phyloP scores from a whole-genome alignment of 306 rosid genomes.

The Medicago ruthenica region DNA sequence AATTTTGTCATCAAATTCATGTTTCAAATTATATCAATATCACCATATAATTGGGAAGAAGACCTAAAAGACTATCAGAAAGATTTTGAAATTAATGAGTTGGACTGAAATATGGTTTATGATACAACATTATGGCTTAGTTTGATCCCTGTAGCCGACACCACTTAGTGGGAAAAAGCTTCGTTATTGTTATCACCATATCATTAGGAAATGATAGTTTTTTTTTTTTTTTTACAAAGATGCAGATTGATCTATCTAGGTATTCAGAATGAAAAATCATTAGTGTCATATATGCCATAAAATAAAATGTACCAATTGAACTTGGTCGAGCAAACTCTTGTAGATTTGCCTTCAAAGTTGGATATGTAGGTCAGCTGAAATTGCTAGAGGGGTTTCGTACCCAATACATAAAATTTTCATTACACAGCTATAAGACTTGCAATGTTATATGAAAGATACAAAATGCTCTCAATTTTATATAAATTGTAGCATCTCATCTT shows the following conservation, averaged over 20 bases:
- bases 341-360: no score
- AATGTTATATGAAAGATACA: background rate
- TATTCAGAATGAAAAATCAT: background rate
- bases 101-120: no score
- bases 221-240: background rate
- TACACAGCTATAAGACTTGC: background rate
- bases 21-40: background rate
- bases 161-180: no score
- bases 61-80: no score
- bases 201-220: background rate
- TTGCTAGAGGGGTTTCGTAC: no score
- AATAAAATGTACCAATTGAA: background rate
- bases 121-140: no score
- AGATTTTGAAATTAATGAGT: no score
- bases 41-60: background rate
- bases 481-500: background rate
- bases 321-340: background rate
- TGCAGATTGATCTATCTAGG: slow-evolving; percentile 33
- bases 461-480: background rate
- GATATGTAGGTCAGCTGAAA: no score
- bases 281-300: background rate
- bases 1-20: background rate
- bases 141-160: no score
- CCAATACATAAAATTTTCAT: no score
- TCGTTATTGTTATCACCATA: background rate